Base-by-base conservation (phyloP, 148 eudicot species). In the Spergularia bocconei region DNA sequence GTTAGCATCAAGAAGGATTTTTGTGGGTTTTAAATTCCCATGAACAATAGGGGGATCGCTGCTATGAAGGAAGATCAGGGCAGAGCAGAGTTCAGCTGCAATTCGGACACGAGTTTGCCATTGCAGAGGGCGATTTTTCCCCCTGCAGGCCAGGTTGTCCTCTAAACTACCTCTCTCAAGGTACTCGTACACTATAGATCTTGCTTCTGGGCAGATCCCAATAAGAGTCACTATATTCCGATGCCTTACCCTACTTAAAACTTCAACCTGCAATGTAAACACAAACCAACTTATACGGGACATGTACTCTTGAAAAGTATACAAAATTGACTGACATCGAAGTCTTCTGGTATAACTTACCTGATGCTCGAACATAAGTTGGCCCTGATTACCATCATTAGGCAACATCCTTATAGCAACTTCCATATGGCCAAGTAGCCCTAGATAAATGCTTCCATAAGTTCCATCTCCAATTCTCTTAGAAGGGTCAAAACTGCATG, bases 401-500 rank as follows among this genome's bases (percentile, higher is more conserved):
- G 93, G 97, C 79, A 93, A 79, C 98, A 93, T 93, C 83, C 86
- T 91, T 65, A 93, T 89, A 61, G 92, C 94, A 63, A 93, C 92
- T 79, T 86, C 84, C n/a, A 80, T 70, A 74, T 88, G 88, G 13
- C 80, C 83, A 79, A 89, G 85, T 39, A 80, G 19, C 33, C 97
- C 98, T 80, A 77, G 87, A 65, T 91, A 93, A 61, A 88, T 80
- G 82, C 88, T 84, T 70, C 97, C 98, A 44, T 52, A 79, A 70
- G 76, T 89, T 72, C 98, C 94, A 73, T 89, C 93, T 74, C 91
- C 91, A 56, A 91, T 88, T 81, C 83, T 88, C 75, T 70, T 83
- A 48, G 87, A 91, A 29, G 87, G 93, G 73, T 91, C 88, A 71
- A 93, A 89, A 79, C 88, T 80, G 68, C 74, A 77, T 33, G 97